A percentile compares a stretch with the other conserved stretches of the same genome.
These are phyloP conservation scores for Xerocomus brunneocitrinus DNA, from an alignment of 768 basidiomycete genomes.

Conservation along the genomic window DNA sequence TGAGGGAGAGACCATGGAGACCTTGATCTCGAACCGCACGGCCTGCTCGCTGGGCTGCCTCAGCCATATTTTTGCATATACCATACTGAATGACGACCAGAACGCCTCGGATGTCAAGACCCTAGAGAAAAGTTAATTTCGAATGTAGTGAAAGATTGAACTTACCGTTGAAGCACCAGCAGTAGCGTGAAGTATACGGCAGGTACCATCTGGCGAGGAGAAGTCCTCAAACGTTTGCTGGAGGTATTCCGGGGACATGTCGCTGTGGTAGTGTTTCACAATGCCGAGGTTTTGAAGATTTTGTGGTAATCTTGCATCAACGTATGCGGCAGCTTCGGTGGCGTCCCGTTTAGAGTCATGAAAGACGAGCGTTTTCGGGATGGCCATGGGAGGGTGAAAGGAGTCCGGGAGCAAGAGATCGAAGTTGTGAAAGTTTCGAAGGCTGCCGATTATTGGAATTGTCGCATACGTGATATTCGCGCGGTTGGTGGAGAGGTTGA, in stretches of 20 bases:
- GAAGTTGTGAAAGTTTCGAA: not conserved
- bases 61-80: not conserved
- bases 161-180: slow-evolving; percentile 22
- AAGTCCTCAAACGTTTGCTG: slow-evolving; percentile 20
- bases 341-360: slow-evolving; percentile 12
- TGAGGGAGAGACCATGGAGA: too few relatives aligned
- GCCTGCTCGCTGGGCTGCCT: not conserved
- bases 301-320: slow-evolving; percentile 9
- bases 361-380: slow-evolving; percentile 13
- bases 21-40: too few relatives aligned
- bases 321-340: slow-evolving; percentile 2
- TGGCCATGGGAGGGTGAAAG: not conserved
- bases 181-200: slow-evolving; percentile 24
- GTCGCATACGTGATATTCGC: slow-evolving; percentile 4
- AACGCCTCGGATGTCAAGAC: not conserved
- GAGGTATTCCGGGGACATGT: slow-evolving; percentile 27
- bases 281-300: slow-evolving; percentile 7
- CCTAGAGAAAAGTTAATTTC: not conserved
- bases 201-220: slow-evolving; percentile 6
- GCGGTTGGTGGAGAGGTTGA: not conserved
- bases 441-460: not conserved
- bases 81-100: not conserved
- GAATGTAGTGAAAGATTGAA: too few relatives aligned
- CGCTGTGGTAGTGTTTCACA: slow-evolving; percentile 25
- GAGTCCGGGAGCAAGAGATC: not conserved